phyloP scores from a whole-genome alignment of 768 basidiomycete species.

The Ephemerocybe angulata region DNA sequence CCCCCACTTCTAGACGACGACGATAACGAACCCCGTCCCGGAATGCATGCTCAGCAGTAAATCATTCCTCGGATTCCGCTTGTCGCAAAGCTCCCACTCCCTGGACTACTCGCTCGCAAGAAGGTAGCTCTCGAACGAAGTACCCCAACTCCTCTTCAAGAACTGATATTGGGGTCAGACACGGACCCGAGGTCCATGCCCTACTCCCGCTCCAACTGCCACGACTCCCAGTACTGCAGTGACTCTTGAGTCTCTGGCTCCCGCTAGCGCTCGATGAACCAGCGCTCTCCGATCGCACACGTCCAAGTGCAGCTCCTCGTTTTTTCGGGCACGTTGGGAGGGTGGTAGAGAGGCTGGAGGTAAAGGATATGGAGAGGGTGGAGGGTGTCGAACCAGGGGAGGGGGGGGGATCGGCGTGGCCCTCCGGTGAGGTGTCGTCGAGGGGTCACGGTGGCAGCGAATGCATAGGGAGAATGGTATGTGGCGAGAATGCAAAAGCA shows the following conservation, averaged over 20 bases:
- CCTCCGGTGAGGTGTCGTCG: neutral
- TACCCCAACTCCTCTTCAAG: neutral
- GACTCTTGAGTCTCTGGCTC: conserved; percentile 16
- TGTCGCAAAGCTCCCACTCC: neutral
- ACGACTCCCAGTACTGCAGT: conserved; percentile 5
- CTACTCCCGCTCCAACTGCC: neutral
- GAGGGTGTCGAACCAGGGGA: conserved; percentile 63
- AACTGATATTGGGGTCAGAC: neutral
- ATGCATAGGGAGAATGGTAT: too few relatives aligned
- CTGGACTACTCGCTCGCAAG: neutral
- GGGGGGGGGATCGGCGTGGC: conserved; percentile 9
- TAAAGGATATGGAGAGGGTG: conserved; percentile 55
- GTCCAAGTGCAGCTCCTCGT: neutral
- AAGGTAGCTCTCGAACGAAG: neutral
- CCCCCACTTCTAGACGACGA: too few relatives aligned
- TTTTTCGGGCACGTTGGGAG: too few relatives aligned
- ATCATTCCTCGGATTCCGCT: neutral
- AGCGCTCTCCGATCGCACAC: too few relatives aligned
- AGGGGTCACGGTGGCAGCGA: neutral
- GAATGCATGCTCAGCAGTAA: neutral
- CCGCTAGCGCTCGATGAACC: too few relatives aligned
- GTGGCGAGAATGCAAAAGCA: too few relatives aligned
- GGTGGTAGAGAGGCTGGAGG: conserved; percentile 44
- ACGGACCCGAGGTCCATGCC: too few relatives aligned
- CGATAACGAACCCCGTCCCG: too few relatives aligned